These are phyloP conservation scores for Acanthamoeba lenticulata DNA, from an alignment of 208 protist genomes.

Conservation along the genomic window DNA sequence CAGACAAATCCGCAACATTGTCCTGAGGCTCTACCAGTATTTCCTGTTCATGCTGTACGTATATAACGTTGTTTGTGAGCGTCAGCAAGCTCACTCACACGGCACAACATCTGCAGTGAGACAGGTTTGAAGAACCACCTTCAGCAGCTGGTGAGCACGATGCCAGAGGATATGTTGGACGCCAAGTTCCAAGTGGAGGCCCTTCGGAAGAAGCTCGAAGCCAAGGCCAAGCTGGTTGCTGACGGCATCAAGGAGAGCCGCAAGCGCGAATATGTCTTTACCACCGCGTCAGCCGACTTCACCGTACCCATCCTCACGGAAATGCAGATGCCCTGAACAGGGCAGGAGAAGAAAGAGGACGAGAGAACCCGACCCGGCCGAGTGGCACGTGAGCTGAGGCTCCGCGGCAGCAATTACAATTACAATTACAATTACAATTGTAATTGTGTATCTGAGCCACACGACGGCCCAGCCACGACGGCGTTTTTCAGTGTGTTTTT, in stretches of 20 bases:
- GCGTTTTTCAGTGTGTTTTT: too few relatives aligned
- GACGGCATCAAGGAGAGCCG: constrained; percentile 25
- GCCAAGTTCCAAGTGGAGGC: constrained; percentile 28
- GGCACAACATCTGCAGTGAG: background rate
- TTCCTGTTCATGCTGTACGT: constrained; percentile 44
- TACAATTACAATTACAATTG: too few relatives aligned
- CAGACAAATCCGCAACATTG: constrained; percentile 30
- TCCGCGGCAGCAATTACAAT: too few relatives aligned
- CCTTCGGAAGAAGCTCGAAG: constrained; percentile 15
- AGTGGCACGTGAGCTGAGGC: too few relatives aligned
- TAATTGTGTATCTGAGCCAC: too few relatives aligned
- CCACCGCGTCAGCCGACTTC: background rate
- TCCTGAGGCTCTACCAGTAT: background rate
- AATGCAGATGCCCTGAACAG: constrained; percentile 15
- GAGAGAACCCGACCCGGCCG: too few relatives aligned
- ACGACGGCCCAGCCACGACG: too few relatives aligned
- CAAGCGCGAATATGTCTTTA: constrained; percentile 32
- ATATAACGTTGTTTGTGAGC: too few relatives aligned
- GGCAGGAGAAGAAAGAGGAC: background rate
- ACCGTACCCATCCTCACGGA: constrained; percentile 31
- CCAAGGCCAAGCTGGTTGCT: background rate
- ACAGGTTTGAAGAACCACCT: background rate
- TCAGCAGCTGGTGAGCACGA: constrained; percentile 20
- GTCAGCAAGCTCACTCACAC: background rate
- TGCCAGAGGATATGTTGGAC: background rate